Evolutionary conservation across 2,329 filamentous ascomycete genomes (phyloP).

Genomic region (Sclerotinia borealis): DNA sequence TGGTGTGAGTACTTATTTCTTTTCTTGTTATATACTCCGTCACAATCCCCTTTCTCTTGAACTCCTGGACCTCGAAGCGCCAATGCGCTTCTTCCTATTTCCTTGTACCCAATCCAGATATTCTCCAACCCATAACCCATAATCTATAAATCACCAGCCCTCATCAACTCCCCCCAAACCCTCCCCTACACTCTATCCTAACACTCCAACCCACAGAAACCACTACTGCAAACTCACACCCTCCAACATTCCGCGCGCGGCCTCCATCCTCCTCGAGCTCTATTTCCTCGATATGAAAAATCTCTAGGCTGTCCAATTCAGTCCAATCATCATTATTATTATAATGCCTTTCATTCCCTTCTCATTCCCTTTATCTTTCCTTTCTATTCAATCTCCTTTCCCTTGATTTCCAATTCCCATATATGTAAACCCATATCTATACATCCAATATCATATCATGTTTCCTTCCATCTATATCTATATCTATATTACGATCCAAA

Average conservation of each 20-base stretch:
- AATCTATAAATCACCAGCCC: too few species aligned
- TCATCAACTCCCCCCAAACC: background rate
- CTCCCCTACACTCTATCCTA: background rate
- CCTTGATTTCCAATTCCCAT: background rate
- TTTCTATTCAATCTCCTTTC: background rate
- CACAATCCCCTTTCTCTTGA: background rate
- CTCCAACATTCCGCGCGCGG: constrained; percentile 21
- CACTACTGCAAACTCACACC: constrained; percentile 28
- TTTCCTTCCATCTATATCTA: too few species aligned
- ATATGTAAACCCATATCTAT: too few species aligned
- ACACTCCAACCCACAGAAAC: constrained; percentile 20
- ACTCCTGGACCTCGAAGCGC: background rate
- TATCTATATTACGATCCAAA: too few species aligned
- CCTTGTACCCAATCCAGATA: background rate
- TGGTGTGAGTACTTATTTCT: constrained; percentile 22
- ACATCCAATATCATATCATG: too few species aligned
- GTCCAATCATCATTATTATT: background rate
- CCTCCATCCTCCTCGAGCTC: constrained; percentile 27
- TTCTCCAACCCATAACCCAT: background rate
- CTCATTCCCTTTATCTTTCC: background rate
- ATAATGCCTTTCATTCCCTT: background rate
- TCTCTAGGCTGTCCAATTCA: background rate
- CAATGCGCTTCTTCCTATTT: background rate
- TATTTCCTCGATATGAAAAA: constrained; percentile 28
- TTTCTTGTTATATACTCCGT: background rate